phyloP scores from a whole-genome alignment of 1,139 yeast genomes.

The Taphrina flavorubra region DNA sequence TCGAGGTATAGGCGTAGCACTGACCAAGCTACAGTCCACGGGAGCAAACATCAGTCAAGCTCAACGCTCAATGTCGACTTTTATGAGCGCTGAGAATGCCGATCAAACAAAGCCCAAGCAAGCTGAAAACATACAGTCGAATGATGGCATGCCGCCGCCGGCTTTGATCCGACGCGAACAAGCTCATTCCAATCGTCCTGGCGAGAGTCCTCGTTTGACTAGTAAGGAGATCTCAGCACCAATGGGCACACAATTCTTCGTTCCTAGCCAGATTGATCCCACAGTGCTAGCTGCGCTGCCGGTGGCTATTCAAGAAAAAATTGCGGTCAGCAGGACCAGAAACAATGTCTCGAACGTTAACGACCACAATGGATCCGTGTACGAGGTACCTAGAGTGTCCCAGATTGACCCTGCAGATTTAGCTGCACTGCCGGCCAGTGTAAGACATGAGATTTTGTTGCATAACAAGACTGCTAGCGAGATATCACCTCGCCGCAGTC shows the following conservation, averaged over 20 bases:
- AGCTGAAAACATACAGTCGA: neutral
- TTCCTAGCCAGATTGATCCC: constrained; percentile 42
- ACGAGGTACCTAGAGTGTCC: constrained; percentile 41
- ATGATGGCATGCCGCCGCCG: constrained; percentile 6
- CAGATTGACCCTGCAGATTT: constrained; percentile 51
- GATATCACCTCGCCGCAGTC: constrained; percentile 26
- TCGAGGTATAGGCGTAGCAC: constrained; percentile 77
- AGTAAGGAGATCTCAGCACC: neutral
- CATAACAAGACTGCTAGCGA: neutral
- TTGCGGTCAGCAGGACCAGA: constrained; percentile 9
- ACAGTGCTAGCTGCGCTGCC: constrained; percentile 45
- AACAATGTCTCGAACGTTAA: neutral
- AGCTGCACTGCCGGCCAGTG: constrained; percentile 51
- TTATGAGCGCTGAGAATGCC: neutral
- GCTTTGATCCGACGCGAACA: neutral
- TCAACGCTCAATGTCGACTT: constrained; percentile 23
- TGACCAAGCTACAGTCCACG: constrained; percentile 57
- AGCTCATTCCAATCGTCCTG: neutral
- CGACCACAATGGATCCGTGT: neutral
- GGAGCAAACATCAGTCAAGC: neutral
- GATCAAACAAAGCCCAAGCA: neutral
- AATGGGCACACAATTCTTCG: constrained; percentile 23
- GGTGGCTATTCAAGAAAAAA: constrained; percentile 31
- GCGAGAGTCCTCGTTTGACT: neutral
- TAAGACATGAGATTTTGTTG: constrained; percentile 47